Evolutionary conservation across 257 asterid species (phyloP).

Genomic region (Echites panduratus): DNA sequence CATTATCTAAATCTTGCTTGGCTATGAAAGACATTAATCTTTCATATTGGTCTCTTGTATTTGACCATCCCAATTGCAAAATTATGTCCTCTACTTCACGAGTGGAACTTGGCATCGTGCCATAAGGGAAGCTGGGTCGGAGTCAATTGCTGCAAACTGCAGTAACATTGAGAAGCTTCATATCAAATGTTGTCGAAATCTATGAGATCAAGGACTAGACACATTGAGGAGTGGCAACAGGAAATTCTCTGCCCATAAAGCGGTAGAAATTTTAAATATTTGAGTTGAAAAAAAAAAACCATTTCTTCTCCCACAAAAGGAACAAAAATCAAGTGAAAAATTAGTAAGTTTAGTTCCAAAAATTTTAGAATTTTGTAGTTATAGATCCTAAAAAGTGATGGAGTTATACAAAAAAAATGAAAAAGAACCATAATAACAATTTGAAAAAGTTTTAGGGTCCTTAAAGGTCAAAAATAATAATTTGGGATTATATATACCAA

Average conservation of each 20-base stretch:
- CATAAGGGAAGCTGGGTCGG: conserved; percentile 54
- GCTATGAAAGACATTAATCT: conserved; percentile 53
- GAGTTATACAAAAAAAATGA: too few relatives aligned
- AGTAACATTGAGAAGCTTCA: conserved; percentile 48
- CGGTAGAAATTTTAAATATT: too few relatives aligned
- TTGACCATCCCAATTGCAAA: conserved; percentile 45
- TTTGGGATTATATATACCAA: too few relatives aligned
- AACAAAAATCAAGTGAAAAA: conserved; percentile 35
- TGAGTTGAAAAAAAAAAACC: too few relatives aligned
- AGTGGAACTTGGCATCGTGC: conserved; percentile 70
- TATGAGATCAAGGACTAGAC: conserved; percentile 50
- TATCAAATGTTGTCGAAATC: conserved; percentile 58
- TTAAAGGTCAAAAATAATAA: too few relatives aligned
- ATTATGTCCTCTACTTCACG: conserved; percentile 54
- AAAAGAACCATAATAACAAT: too few relatives aligned
- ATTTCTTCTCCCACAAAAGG: too few relatives aligned
- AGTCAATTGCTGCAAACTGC: conserved; percentile 45
- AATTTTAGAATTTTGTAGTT: too few relatives aligned
- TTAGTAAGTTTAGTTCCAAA: conserved; percentile 27
- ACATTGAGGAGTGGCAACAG: conserved; percentile 53
- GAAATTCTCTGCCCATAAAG: conserved; percentile 35
- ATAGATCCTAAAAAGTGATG: too few relatives aligned
- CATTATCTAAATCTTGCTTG: conserved; percentile 41
- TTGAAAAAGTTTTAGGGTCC: too few relatives aligned
- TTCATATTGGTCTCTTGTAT: conserved; percentile 42